Evolutionary conservation across 768 basidiomycete species (phyloP).

Genomic region (Royoungia palumana): DNA sequence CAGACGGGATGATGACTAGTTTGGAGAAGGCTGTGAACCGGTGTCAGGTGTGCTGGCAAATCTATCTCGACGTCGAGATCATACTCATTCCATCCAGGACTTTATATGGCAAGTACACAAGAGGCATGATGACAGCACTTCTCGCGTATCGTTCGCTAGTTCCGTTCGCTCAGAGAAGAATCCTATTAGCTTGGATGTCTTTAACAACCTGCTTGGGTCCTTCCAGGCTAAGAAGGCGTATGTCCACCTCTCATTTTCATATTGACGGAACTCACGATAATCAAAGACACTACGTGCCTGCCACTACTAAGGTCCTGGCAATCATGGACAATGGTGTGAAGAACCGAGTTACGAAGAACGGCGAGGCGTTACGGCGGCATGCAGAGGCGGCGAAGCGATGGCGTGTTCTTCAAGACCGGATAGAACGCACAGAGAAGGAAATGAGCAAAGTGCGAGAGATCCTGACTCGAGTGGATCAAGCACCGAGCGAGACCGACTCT

Average conservation of each 20-base stretch:
- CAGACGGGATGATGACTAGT: slow-evolving; percentile 96
- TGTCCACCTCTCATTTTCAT: slow-evolving; percentile 20
- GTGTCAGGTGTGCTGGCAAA: slow-evolving; percentile 63
- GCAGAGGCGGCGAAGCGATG: slow-evolving; percentile 87
- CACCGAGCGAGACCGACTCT: slow-evolving; percentile 69
- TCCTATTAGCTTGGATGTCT: slow-evolving; percentile 57
- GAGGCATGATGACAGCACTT: slow-evolving; percentile 46
- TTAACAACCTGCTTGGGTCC: slow-evolving; percentile 63
- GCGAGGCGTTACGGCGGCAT: slow-evolving; percentile 87
- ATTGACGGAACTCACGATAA: slow-evolving; percentile 11
- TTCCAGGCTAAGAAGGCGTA: slow-evolving; percentile 90
- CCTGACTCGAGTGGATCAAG: slow-evolving; percentile 46
- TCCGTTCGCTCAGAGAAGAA: slow-evolving; percentile 50
- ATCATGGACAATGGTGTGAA: slow-evolving; percentile 94
- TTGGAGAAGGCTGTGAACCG: slow-evolving; percentile 90
- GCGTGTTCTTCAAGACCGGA: slow-evolving; percentile 75
- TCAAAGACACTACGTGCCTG: slow-evolving; percentile 88
- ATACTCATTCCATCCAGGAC: slow-evolving; percentile 46
- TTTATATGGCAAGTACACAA: slow-evolving; percentile 83
- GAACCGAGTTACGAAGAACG: slow-evolving; percentile 94
- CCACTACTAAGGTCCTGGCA: slow-evolving; percentile 85
- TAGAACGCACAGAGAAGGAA: slow-evolving; percentile 74
- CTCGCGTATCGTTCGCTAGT: slow-evolving; percentile 40
- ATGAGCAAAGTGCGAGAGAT: slow-evolving; percentile 71
- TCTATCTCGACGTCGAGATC: background rate